Conservation (phyloP, 2,329 filamentous ascomycete species). For the Didymella keratinophila region DNA sequence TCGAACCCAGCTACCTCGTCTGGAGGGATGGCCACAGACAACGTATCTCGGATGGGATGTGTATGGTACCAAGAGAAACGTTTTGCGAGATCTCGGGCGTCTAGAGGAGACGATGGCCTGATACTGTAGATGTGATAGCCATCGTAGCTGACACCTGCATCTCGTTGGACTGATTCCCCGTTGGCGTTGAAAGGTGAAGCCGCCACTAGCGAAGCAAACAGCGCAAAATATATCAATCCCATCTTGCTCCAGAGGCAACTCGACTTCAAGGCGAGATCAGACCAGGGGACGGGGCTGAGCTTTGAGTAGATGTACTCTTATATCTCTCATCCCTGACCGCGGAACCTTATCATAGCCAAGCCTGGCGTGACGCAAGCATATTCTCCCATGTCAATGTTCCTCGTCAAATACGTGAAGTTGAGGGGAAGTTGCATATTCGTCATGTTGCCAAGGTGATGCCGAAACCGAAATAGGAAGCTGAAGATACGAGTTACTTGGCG, state of each 20-base stretch:
- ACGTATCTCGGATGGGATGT: slow-evolving; percentile 29
- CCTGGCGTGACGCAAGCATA: neutral
- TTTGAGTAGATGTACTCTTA: neutral
- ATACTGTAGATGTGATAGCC: slow-evolving; percentile 33
- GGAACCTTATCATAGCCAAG: slow-evolving; percentile 1
- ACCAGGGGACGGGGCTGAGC: neutral
- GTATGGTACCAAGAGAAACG: slow-evolving; percentile 32
- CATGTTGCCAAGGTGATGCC: slow-evolving; percentile 25
- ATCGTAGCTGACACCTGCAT: slow-evolving; percentile 24
- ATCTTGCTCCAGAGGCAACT: slow-evolving; percentile 8
- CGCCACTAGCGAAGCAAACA: slow-evolving; percentile 24
- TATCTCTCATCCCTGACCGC: neutral
- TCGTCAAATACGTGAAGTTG: slow-evolving; percentile 3
- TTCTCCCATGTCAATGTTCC: neutral
- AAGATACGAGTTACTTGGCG: slow-evolving; percentile 18
- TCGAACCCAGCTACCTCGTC: slow-evolving; percentile 51
- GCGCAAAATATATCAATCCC: slow-evolving; percentile 19
- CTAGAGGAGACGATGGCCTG: slow-evolving; percentile 24
- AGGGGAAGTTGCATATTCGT: slow-evolving; percentile 25
- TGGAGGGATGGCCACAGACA: slow-evolving; percentile 51
- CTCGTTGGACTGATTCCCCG: slow-evolving; percentile 5
- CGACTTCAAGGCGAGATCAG: neutral
- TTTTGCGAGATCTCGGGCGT: slow-evolving; percentile 24
- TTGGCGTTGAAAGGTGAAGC: slow-evolving; percentile 20
- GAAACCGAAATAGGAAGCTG: slow-evolving; percentile 33